Evolutionary conservation across 495 filamentous ascomycete genomes (phyloP).

Genomic region (Lasiosphaeria miniovina): DNA sequence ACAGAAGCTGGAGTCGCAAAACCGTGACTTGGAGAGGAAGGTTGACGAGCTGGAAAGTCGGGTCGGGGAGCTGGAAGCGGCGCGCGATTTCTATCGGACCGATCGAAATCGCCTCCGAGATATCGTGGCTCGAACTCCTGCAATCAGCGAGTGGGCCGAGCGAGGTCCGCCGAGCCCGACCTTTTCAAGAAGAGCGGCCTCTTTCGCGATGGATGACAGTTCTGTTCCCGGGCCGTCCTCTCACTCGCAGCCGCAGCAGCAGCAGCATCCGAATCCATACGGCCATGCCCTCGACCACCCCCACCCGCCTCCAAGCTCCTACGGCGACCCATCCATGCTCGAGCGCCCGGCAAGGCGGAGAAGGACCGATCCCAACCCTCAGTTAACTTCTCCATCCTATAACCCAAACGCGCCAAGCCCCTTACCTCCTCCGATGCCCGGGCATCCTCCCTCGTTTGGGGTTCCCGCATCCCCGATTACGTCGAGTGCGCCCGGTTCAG

Average conservation of each 20-base stretch:
- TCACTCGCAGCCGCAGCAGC: constrained; percentile 19
- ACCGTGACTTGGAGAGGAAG: constrained; percentile 43
- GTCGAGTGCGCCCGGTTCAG: constrained; percentile 33
- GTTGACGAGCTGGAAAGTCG: constrained; percentile 45
- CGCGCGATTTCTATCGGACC: constrained; percentile 44
- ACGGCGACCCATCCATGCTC: constrained; percentile 32
- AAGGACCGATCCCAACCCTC: constrained; percentile 43
- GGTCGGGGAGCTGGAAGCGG: constrained; percentile 48
- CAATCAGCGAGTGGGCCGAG: constrained; percentile 47
- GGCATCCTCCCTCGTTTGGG: constrained; percentile 23
- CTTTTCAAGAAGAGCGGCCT: constrained; percentile 29
- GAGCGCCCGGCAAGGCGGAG: constrained; percentile 45
- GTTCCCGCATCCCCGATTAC: constrained; percentile 41
- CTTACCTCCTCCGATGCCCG: constrained; percentile 35
- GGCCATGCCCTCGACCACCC: constrained; percentile 17
- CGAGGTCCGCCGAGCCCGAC: constrained; percentile 48
- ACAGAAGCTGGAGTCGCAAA: constrained; percentile 59
- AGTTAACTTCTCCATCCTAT: constrained; percentile 37
- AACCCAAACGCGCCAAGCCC: constrained; percentile 25
- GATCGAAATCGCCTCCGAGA: constrained; percentile 70
- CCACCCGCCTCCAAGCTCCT: constrained; percentile 24
- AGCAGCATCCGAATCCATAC: not conserved
- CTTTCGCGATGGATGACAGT: constrained; percentile 33
- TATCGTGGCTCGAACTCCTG: constrained; percentile 51
- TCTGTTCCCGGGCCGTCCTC: constrained; percentile 22